Conservation (phyloP, 2,329 filamentous ascomycete genomes). For the Hymenoscyphus fraxineus region DNA sequence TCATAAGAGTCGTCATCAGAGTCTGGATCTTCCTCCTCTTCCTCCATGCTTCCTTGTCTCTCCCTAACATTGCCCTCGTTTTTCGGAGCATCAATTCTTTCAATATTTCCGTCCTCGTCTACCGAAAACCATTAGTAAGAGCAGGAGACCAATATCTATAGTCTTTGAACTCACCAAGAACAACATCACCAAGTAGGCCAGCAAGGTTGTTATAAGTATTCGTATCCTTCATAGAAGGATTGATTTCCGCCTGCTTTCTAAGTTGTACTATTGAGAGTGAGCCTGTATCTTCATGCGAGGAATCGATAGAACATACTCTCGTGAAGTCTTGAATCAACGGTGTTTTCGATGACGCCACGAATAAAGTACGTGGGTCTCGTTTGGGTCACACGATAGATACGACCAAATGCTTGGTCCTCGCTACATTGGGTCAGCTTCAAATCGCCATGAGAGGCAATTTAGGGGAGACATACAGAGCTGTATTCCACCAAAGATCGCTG, state of each 20-base stretch:
- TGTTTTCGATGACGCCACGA: not conserved
- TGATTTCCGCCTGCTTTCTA: not conserved
- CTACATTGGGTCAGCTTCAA: not conserved
- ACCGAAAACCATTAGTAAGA: no score
- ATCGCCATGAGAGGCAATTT: no score
- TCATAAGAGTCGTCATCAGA: no score
- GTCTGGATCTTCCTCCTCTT: no score
- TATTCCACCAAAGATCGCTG: slow-evolving; percentile 15
- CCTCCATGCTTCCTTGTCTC: no score
- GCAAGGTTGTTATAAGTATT: no score
- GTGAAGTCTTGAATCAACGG: not conserved
- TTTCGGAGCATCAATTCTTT: no score
- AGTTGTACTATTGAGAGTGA: not conserved
- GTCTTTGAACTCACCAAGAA: no score
- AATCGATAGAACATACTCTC: not conserved
- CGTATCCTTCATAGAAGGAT: not conserved
- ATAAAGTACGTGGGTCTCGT: not conserved
- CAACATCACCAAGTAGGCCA: no score
- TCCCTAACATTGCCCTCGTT: no score
- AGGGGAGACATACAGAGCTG: not conserved
- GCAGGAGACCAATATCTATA: no score
- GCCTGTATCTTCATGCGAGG: not conserved
- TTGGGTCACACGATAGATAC: slow-evolving; percentile 2
- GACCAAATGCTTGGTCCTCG: slow-evolving; percentile 8
- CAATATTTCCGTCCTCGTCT: no score